These are phyloP conservation scores for Phycomyces nitens DNA, from an alignment of 192 early-diverging fungal genomes.

Conservation along the genomic window DNA sequence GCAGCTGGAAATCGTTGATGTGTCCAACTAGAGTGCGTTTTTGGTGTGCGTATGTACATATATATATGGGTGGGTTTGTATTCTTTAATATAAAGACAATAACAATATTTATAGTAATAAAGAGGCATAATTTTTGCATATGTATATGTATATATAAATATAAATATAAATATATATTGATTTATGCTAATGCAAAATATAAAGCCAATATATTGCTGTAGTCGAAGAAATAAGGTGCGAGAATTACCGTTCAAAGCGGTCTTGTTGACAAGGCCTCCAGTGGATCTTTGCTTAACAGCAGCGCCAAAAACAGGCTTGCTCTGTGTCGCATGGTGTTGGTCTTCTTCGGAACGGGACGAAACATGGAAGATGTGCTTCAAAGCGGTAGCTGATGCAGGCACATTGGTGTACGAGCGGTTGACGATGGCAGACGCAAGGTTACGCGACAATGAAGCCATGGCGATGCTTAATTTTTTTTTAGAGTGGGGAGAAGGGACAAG, in stretches of 20 bases:
- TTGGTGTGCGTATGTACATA: no score
- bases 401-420: slow-evolving; percentile 51
- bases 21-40: slow-evolving; percentile 16
- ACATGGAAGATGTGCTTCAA: slow-evolving; percentile 42
- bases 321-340: slow-evolving; percentile 34
- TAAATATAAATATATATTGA: no score
- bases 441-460: slow-evolving; percentile 48
- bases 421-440: slow-evolving; percentile 46
- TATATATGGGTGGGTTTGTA: no score
- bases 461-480: slow-evolving; percentile 4
- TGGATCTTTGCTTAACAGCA: slow-evolving; percentile 30
- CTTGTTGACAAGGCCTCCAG: slow-evolving; percentile 37
- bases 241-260: slow-evolving; percentile 45
- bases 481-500: slow-evolving; percentile 21
- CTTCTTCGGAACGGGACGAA: slow-evolving; percentile 33
- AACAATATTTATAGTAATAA: no score
- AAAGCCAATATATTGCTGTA: not conserved
- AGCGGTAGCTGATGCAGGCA: slow-evolving; percentile 38
- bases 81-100: no score
- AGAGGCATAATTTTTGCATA: no score
- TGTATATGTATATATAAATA: no score
- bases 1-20: slow-evolving; percentile 36
- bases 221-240: not conserved
- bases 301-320: slow-evolving; percentile 14
- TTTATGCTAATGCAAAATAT: no score